Conservation (phyloP, 768 basidiomycete genomes). For the Calocera viscosa region DNA sequence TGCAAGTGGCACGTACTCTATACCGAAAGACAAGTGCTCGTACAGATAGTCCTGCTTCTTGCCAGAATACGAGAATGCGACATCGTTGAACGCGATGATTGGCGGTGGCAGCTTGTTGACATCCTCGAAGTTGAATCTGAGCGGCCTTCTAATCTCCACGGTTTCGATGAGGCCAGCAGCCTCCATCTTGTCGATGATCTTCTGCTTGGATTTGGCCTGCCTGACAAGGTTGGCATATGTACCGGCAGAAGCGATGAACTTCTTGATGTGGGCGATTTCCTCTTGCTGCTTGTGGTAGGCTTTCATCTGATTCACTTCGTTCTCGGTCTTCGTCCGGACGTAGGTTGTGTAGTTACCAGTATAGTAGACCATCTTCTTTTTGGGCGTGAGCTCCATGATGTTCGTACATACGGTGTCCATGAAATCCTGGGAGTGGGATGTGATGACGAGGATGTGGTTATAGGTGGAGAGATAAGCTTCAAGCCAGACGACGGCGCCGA, state of each 20-base stretch:
- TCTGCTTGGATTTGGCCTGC: slow-evolving; percentile 99
- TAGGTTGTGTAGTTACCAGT: slow-evolving; percentile 95
- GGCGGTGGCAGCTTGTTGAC: slow-evolving; percentile 87
- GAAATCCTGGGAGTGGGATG: slow-evolving; percentile 98
- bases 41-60: slow-evolving; percentile 81
- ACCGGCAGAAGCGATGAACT: slow-evolving; percentile 99
- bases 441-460: slow-evolving; percentile 96
- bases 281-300: slow-evolving; percentile 98
- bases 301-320: slow-evolving; percentile 99
- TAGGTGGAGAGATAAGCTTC: slow-evolving; percentile 97
- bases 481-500: slow-evolving; percentile 97
- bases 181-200: slow-evolving; percentile 99
- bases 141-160: slow-evolving; percentile 55
- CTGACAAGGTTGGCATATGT: slow-evolving; percentile 98
- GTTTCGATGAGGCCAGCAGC: slow-evolving; percentile 94
- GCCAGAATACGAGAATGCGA: slow-evolving; percentile 92
- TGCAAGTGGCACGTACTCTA: slow-evolving; percentile 52
- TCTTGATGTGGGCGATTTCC: slow-evolving; percentile 96
- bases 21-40: slow-evolving; percentile 83
- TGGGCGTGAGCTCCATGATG: slow-evolving; percentile 86
- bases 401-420: slow-evolving; percentile 97
- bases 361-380: slow-evolving; percentile 91
- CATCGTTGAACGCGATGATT: slow-evolving; percentile 89
- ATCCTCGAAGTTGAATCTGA: slow-evolving; percentile 95
- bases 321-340: slow-evolving; percentile 89